Evolutionary conservation across 1,284 basidiomycete species (phyloP), one percentile per base, ranked within the genome.

Genomic region (Mixia osmundae): DNA sequence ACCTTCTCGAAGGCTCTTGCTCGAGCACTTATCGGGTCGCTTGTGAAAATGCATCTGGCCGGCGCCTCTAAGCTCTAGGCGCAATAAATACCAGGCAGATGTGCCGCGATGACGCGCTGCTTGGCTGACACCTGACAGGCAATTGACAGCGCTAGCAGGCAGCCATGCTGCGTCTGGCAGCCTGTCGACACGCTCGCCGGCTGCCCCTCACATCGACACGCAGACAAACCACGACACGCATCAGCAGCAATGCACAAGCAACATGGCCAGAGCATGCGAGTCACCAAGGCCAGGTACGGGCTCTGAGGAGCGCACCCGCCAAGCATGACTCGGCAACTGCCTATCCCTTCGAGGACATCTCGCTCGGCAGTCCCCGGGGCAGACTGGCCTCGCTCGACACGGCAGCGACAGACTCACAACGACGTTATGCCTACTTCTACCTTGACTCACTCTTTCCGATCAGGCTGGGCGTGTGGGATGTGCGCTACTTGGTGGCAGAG

Each of bases 381-480:
- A n/a, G 20, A 9, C 20, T 30, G 28, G 14, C 14, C 9, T n/a
- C 14, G 14, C 14, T 19, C 20, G 15, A 8, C 9, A 30, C 5
- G 20, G 8, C 28, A 7, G 28, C 14, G 6, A 14, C 28, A 7
- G n/a, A n/a, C 20, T 14, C 28, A 15, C 14, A 32, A 12, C 36
- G 40, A 3, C 27, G 33, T 5, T 25, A 23, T 7, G 36, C 39
- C 21, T 44, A 41, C 25, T 39, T 49, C 28, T 50, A 42, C 39
- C 41, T 47, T 38, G 43, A 49, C 40, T 33, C 33, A 14, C 25
- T 36, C 37, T 49, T 46, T 35, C 48, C 48, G 5, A 48, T 49
- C 40, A 37, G 42, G 22, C 21, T 46, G 5, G 42, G 39, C 23
- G 14, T 36, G 9, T 47, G 45, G 37, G 48, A 50, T 30, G 5